Evolutionary conservation across 2,329 filamentous ascomycete species (phyloP), one percentile per base, ranked within the genome.

Genomic region (Sordariomycetes sp.): DNA sequence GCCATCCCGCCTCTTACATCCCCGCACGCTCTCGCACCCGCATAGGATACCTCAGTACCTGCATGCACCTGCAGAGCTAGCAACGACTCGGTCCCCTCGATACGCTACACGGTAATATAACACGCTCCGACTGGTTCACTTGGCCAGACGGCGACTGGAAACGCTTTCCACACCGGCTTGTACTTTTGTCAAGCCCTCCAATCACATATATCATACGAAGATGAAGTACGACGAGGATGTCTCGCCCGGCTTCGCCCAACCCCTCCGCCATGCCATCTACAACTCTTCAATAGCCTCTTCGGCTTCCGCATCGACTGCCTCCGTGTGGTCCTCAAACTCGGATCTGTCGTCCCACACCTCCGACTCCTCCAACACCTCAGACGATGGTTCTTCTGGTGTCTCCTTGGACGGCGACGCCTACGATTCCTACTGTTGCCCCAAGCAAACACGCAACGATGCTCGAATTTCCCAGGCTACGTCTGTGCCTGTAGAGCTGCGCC

Each of bases 261-360:
- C 63, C 41, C 44, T 47, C 49, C 62, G 54, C 54, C 67, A 71
- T 64, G 62, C 62, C 39, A 72, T 78, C 44, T 88, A 86, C 59
- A 75, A 73, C 54, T 73, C 77, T 39, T 79, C 81, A 27, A 63
- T 86, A 66, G 75, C 79, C 51, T 81, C 81, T 37, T 84, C 82
- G 46, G 76, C 82, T 38, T 86, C 84, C 20, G 82, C 82, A 36
- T 87, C 83, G 15, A 74, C 80, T 38, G 75, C 78, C 36, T 92
- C 85, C 21, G 70, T 86, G 47, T 92, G 86, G 69, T 92, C 86
- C 44, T 70, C 82, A 50, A 72, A 68, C 41, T 85, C 82, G 35
- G 75, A 82, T 47, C 57, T 72, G 42, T 79, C 79, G 36, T 68
- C 74, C 39, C 68, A 70, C 51, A 72, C 74, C 38, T 75, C 73